Percentiles rank a stretch among this genome's conserved stretches.
phyloP scores from a whole-genome alignment of 2,329 filamentous ascomycete species.

The Alternaria ventricosa region DNA sequence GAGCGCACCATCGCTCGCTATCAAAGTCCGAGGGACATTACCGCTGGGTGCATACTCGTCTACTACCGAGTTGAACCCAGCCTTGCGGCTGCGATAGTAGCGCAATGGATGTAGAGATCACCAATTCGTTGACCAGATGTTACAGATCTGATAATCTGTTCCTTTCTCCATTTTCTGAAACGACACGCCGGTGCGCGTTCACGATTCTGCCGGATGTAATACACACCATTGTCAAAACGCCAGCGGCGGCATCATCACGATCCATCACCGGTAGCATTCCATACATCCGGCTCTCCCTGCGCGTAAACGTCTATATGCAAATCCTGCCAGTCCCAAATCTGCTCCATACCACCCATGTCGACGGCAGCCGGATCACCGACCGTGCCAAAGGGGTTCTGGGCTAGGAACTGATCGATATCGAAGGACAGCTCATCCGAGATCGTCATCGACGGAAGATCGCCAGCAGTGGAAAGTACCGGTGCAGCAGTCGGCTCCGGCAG shows the following conservation, averaged over 20 bases:
- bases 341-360: constrained; percentile 41
- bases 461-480: not conserved
- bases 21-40: not conserved
- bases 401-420: constrained; percentile 39
- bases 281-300: not conserved
- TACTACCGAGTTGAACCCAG: not conserved
- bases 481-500: not conserved
- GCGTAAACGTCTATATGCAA: constrained; percentile 30
- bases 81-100: too few species aligned
- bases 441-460: not conserved
- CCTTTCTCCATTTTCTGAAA: too few species aligned
- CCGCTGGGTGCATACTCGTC: not conserved
- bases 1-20: not conserved
- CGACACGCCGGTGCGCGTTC: too few species aligned
- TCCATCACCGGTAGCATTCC: not conserved
- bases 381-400: constrained; percentile 32
- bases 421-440: constrained; percentile 29
- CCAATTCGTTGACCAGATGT: too few species aligned
- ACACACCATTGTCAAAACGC: not conserved
- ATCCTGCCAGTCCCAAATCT: constrained; percentile 42
- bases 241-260: not conserved
- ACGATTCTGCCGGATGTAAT: too few species aligned
- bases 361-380: constrained; percentile 11
- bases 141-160: not conserved
- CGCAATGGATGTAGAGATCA: too few species aligned